phyloP scores from a whole-genome alignment of 2,329 filamentous ascomycete species.

The Talaromyces atroroseus region DNA sequence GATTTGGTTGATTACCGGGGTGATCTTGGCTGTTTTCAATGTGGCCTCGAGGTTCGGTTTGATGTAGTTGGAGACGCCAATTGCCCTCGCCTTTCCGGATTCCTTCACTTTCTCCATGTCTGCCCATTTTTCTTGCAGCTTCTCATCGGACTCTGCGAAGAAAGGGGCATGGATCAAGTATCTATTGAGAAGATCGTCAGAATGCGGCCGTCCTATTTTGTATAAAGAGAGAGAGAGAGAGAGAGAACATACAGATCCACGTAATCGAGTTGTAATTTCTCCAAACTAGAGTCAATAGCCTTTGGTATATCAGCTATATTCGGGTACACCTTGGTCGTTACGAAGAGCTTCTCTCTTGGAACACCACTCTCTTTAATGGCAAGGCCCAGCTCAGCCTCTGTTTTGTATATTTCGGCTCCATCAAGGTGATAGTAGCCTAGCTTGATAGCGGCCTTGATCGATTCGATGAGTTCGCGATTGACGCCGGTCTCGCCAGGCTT shows the following conservation, averaged over 20 bases:
- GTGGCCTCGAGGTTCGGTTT: conserved; percentile 44
- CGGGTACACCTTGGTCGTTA: conserved; percentile 62
- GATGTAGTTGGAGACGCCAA: conserved; percentile 51
- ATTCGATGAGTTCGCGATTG: conserved; percentile 52
- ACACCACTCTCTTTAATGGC: conserved; percentile 62
- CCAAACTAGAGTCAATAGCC: conserved; percentile 56
- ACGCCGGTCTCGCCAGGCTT: conserved; percentile 40
- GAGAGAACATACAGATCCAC: conserved; percentile 67
- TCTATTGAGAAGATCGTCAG: conserved; percentile 39
- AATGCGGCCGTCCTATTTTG: conserved; percentile 42
- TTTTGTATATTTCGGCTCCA: conserved; percentile 51
- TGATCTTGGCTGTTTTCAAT: conserved; percentile 39
- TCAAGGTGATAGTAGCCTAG: conserved; percentile 60
- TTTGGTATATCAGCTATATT: conserved; percentile 53
- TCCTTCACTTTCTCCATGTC: conserved; percentile 43
- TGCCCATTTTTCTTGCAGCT: conserved; percentile 39
- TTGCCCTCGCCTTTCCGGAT: conserved; percentile 43
- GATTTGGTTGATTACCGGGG: conserved; percentile 47
- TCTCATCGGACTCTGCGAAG: conserved; percentile 4
- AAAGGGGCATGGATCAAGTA: conserved; percentile 54
- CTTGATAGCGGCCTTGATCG: conserved; percentile 52
- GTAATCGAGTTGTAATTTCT: conserved; percentile 60
- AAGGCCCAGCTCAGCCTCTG: conserved; percentile 60
- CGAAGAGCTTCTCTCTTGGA: conserved; percentile 59
- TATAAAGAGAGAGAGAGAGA: conserved; percentile 52